phyloP scores from a whole-genome alignment of 2,329 filamentous ascomycete genomes.

The Colletotrichum trifolii region DNA sequence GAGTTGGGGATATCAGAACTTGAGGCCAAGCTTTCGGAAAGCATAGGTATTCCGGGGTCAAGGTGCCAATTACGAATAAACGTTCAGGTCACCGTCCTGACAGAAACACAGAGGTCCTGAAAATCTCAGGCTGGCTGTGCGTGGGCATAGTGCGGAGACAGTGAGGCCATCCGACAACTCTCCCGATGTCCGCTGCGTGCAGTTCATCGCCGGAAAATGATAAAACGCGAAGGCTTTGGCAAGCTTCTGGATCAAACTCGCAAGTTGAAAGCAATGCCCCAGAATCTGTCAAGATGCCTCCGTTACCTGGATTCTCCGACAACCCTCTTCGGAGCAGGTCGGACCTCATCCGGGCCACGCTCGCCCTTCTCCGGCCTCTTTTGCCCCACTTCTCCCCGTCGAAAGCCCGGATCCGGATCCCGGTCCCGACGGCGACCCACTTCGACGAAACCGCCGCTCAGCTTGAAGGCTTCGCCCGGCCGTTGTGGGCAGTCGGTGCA shows the following conservation, averaged over 20 bases:
- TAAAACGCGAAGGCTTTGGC: no score
- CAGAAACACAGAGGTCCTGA: no score
- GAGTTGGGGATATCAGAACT: background rate
- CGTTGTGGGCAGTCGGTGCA: conserved; percentile 49
- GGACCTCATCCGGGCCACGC: conserved; percentile 49
- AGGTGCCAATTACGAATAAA: background rate
- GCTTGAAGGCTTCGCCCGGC: conserved; percentile 57
- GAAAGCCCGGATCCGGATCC: conserved; percentile 50
- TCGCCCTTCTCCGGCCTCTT: conserved; percentile 49
- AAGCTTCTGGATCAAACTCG: no score
- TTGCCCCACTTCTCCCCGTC: conserved; percentile 46
- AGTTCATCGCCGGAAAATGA: background rate
- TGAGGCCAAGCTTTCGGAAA: background rate
- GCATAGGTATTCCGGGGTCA: background rate
- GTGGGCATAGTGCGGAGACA: no score
- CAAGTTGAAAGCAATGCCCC: background rate
- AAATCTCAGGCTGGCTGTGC: no score
- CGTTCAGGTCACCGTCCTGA: background rate
- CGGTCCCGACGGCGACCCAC: conserved; percentile 50
- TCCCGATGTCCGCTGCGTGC: conserved; percentile 16
- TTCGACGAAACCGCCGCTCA: conserved; percentile 59
- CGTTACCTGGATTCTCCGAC: conserved; percentile 52
- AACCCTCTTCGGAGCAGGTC: conserved; percentile 50
- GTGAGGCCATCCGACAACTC: background rate
- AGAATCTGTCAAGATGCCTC: conserved; percentile 45